Conservation (phyloP, 2,329 filamentous ascomycete species). For the Fusarium abutilonis region DNA sequence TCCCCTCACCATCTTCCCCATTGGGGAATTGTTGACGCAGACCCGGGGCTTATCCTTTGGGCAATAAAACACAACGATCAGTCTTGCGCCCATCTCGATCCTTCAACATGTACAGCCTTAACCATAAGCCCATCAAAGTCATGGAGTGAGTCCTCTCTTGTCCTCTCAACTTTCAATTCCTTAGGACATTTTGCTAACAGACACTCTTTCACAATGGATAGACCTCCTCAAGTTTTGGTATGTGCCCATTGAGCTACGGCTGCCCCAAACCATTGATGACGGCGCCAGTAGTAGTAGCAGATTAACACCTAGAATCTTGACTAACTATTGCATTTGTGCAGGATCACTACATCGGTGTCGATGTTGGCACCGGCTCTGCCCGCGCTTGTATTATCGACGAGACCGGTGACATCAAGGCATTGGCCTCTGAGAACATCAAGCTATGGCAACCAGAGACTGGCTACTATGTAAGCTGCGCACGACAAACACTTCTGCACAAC, state of each 20-base stretch:
- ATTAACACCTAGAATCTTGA: slow-evolving; percentile 1
- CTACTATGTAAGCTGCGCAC: slow-evolving; percentile 69
- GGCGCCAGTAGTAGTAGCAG: slow-evolving; percentile 8
- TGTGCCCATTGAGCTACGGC: slow-evolving; percentile 8
- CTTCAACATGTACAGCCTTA: slow-evolving; percentile 49
- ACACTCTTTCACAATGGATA: slow-evolving; percentile 43
- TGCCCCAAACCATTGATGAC: slow-evolving; percentile 5
- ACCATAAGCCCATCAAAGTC: slow-evolving; percentile 51
- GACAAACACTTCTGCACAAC: neutral
- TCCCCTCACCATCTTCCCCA: slow-evolving; percentile 36
- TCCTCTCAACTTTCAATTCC: slow-evolving; percentile 17
- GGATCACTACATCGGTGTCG: slow-evolving; percentile 82
- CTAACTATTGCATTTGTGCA: slow-evolving; percentile 44
- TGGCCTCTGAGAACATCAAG: slow-evolving; percentile 80
- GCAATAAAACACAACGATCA: slow-evolving; percentile 30
- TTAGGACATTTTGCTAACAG: slow-evolving; percentile 18
- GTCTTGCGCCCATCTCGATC: slow-evolving; percentile 21
- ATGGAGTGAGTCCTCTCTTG: slow-evolving; percentile 49
- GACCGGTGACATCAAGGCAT: slow-evolving; percentile 83
- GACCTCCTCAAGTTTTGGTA: slow-evolving; percentile 51
- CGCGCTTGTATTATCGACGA: slow-evolving; percentile 95
- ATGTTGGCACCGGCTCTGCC: slow-evolving; percentile 95
- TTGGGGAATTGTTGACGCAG: slow-evolving; percentile 34
- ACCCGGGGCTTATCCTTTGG: slow-evolving; percentile 30
- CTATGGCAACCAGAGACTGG: slow-evolving; percentile 81